Evolutionary conservation across 352 stramenopile species (phyloP).

Genomic region (Phytophthora ohioensis): DNA sequence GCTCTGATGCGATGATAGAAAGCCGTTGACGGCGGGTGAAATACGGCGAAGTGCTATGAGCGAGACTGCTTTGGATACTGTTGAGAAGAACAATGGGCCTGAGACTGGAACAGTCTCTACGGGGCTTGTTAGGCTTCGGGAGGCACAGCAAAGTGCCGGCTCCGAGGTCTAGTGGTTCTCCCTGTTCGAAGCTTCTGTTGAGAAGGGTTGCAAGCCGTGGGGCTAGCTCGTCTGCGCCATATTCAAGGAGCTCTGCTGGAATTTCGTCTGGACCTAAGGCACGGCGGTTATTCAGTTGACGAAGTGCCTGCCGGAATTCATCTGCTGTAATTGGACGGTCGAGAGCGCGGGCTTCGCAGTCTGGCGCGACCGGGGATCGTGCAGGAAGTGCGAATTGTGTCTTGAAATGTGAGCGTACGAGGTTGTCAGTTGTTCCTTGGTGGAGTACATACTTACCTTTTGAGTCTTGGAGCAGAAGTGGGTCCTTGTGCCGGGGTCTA

Average conservation of each 20-base stretch:
- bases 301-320: background rate
- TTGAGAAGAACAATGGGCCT: slow-evolving; percentile 8
- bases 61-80: slow-evolving; percentile 16
- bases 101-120: slow-evolving; percentile 13
- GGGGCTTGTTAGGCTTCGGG: slow-evolving; percentile 9
- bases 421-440: background rate
- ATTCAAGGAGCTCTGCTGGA: background rate
- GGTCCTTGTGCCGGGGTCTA: too few relatives aligned
- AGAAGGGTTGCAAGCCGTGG: background rate
- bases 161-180: background rate
- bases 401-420: background rate
- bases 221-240: background rate
- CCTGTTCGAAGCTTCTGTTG: background rate
- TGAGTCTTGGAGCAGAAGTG: background rate
- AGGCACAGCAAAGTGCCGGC: background rate
- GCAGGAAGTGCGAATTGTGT: background rate
- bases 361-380: background rate
- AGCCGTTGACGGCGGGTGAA: background rate
- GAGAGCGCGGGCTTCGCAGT: background rate
- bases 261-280: slow-evolving; percentile 1
- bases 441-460: slow-evolving; percentile 11
- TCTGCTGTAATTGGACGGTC: background rate
- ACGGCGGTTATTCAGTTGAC: background rate
- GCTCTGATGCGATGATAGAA: slow-evolving; percentile 7
- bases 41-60: slow-evolving; percentile 4